Conservation (phyloP, 2,329 filamentous ascomycete species). For the Colletotrichum scovillei region DNA sequence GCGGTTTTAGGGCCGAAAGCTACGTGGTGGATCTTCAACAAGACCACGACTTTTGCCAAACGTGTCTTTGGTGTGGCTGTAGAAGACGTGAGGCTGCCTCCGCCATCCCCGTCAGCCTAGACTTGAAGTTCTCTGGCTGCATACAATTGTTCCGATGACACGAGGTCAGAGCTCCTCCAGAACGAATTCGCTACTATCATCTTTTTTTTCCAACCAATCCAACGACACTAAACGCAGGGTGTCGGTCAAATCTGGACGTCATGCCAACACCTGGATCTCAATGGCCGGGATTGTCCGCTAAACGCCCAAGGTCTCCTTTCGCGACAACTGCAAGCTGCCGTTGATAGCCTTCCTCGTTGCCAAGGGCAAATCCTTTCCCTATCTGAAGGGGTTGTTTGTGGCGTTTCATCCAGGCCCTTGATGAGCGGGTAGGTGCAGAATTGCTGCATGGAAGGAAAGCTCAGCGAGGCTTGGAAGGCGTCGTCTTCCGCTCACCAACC, state of each 20-base stretch:
- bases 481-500: conserved; percentile 19
- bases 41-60: conserved; percentile 23
- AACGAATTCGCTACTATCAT: neutral
- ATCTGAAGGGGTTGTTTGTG: conserved; percentile 58
- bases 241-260: conserved; percentile 40
- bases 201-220: conserved; percentile 33
- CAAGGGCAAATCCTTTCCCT: conserved; percentile 51
- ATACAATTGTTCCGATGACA: conserved; percentile 26
- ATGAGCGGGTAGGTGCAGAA: conserved; percentile 61
- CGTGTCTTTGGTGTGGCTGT: conserved; percentile 3
- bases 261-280: conserved; percentile 42
- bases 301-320: conserved; percentile 48
- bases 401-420: conserved; percentile 58
- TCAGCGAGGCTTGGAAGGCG: conserved; percentile 40
- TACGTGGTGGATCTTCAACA: conserved; percentile 29
- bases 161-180: conserved; percentile 9
- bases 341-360: conserved; percentile 46
- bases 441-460: conserved; percentile 54
- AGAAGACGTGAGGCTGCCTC: conserved; percentile 25
- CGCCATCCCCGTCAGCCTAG: conserved; percentile 24
- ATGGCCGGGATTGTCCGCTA: conserved; percentile 45
- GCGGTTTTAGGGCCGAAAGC: conserved; percentile 30
- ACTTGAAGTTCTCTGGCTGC: conserved; percentile 29
- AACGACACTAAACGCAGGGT: conserved; percentile 34
- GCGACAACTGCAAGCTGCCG: conserved; percentile 53